Percentiles rank a stretch among this genome's conserved stretches.
Evolutionary conservation across 2,329 filamentous ascomycete species (phyloP).

Genomic region (Colletotrichum liriopes): DNA sequence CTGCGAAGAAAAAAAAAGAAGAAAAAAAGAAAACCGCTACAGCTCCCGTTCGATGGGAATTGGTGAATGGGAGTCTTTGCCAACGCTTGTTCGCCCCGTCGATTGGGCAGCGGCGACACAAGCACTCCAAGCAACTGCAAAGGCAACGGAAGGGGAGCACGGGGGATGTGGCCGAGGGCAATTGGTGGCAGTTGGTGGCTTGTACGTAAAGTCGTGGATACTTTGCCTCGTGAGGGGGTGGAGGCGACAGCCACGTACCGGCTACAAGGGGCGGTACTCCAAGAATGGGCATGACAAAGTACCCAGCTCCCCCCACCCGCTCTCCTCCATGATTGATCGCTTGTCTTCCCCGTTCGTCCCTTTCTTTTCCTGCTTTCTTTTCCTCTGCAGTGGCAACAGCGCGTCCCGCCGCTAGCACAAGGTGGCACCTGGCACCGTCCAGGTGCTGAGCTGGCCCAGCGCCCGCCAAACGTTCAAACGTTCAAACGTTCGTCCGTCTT

Average conservation of each 20-base stretch:
- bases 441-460: neutral
- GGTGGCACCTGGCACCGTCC: slow-evolving; percentile 12
- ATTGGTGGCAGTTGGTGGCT: slow-evolving; percentile 34
- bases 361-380: neutral
- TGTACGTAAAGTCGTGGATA: slow-evolving; percentile 31
- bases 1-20: slow-evolving; percentile 1
- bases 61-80: slow-evolving; percentile 4
- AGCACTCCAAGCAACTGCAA: neutral
- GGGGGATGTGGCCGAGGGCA: slow-evolving; percentile 32
- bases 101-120: slow-evolving; percentile 13
- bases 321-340: too few species aligned
- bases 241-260: slow-evolving; percentile 6
- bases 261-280: neutral
- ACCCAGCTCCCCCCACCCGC: too few species aligned
- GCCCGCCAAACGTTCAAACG: neutral
- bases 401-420: slow-evolving; percentile 4
- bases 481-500: slow-evolving; percentile 14
- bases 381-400: slow-evolving; percentile 26
- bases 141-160: neutral
- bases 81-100: slow-evolving; percentile 12
- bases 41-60: neutral
- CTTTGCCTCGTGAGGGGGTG: slow-evolving; percentile 2
- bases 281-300: neutral
- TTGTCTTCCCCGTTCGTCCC: slow-evolving; percentile 2
- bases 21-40: neutral